A percentile compares a stretch with the other conserved stretches of the same genome.
These are phyloP conservation scores for Delphinella strobiligena DNA, from an alignment of 2,329 filamentous ascomycete species.

Conservation along the genomic window DNA sequence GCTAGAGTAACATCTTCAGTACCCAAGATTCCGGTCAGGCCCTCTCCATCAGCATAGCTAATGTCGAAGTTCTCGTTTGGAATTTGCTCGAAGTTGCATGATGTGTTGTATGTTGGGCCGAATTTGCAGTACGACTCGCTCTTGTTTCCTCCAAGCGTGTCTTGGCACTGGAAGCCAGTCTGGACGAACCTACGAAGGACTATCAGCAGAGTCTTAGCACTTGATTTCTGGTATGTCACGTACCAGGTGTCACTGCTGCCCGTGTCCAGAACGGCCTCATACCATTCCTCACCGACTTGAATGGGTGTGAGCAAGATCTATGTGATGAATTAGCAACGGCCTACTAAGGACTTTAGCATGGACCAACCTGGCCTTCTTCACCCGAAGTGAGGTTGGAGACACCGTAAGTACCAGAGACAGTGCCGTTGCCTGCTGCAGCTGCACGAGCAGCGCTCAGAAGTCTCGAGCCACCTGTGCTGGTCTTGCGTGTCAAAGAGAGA, in stretches of 20 bases:
- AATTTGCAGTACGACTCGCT: conserved; percentile 19
- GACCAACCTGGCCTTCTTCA: background rate
- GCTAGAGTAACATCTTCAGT: conserved; percentile 32
- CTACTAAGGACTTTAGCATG: too few relatives aligned
- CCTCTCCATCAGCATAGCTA: conserved; percentile 31
- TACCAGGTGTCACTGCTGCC: conserved; percentile 39
- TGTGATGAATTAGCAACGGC: too few relatives aligned
- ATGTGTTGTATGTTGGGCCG: conserved; percentile 18
- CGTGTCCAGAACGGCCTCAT: conserved; percentile 33
- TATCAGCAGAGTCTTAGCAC: too few relatives aligned
- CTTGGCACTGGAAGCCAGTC: conserved; percentile 22
- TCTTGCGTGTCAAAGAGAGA: background rate
- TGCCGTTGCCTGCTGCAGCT: background rate
- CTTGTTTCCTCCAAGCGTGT: conserved; percentile 9
- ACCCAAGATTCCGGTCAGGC: conserved; percentile 28
- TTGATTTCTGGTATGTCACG: too few relatives aligned
- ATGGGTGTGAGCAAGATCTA: conserved; percentile 20
- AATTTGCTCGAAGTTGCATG: conserved; percentile 25
- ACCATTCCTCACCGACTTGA: conserved; percentile 17
- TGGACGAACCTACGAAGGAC: too few relatives aligned
- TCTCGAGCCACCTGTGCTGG: background rate
- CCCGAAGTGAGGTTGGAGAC: background rate
- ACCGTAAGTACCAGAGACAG: background rate
- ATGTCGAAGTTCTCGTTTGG: conserved; percentile 31
- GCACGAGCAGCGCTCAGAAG: background rate